Evolutionary conservation across 2,329 filamentous ascomycete species (phyloP).

Genomic region (Amesomyces nigricolor): DNA sequence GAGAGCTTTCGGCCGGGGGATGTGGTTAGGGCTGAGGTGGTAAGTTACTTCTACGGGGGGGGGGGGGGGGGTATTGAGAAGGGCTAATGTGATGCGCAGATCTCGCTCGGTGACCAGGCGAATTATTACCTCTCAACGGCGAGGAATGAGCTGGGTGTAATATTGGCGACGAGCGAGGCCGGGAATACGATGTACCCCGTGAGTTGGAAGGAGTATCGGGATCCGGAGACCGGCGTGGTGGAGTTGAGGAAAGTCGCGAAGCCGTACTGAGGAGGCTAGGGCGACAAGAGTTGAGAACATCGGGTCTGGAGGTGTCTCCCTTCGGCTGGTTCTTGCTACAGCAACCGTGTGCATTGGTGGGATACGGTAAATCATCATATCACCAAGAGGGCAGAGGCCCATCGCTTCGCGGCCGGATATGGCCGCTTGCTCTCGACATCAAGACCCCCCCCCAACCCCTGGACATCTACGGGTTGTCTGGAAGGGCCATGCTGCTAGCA

Average conservation of each 20-base stretch:
- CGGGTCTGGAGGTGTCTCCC: too few species aligned
- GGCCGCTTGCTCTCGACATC: background rate
- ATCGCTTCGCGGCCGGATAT: background rate
- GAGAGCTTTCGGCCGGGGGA: conserved; percentile 92
- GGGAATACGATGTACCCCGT: conserved; percentile 90
- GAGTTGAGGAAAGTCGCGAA: conserved; percentile 92
- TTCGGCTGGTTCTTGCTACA: too few species aligned
- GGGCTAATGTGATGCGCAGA: conserved; percentile 40
- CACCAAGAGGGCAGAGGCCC: too few species aligned
- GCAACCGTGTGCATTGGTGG: background rate
- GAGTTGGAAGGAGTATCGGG: conserved; percentile 91
- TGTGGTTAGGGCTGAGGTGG: conserved; percentile 79
- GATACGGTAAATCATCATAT: background rate
- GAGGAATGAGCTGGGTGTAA: conserved; percentile 84
- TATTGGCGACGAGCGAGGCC: conserved; percentile 83
- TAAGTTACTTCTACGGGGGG: conserved; percentile 38
- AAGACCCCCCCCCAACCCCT: too few species aligned
- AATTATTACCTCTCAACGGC: conserved; percentile 95
- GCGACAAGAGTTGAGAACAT: too few species aligned
- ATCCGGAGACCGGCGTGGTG: conserved; percentile 67
- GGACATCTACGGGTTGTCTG: background rate
- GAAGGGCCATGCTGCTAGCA: too few species aligned
- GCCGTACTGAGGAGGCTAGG: conserved; percentile 58
- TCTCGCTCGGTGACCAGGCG: conserved; percentile 85
- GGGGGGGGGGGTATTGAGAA: background rate